These are phyloP conservation scores for Stereocaulon alpinum DNA, from an alignment of 495 filamentous ascomycete genomes.

Conservation along the genomic window DNA sequence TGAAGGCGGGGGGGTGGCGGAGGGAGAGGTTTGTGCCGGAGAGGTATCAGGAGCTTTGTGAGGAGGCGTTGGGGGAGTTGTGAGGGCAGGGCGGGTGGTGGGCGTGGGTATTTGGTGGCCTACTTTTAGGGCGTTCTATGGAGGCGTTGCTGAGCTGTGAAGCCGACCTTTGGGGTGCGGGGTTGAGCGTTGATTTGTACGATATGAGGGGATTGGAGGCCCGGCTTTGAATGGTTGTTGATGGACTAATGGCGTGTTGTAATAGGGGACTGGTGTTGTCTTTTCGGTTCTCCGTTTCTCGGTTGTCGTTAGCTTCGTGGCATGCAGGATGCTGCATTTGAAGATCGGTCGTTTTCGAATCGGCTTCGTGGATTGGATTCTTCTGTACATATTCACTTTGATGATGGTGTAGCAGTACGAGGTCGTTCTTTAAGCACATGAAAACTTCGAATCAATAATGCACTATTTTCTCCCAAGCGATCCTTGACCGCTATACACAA, in stretches of 20 bases:
- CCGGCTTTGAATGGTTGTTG: too few species aligned
- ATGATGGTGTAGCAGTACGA: background rate
- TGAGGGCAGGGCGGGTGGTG: background rate
- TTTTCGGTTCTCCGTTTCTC: too few species aligned
- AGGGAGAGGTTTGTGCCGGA: constrained; percentile 20
- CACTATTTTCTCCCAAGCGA: background rate
- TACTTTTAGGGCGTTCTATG: too few species aligned
- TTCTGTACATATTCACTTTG: background rate
- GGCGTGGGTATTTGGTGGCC: background rate
- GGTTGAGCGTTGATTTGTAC: too few species aligned
- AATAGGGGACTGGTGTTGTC: too few species aligned
- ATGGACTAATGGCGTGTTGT: too few species aligned
- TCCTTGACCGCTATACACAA: background rate
- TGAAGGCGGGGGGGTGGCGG: constrained; percentile 20
- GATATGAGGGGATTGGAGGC: too few species aligned
- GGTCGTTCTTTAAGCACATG: too few species aligned
- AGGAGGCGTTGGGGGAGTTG: constrained; percentile 17
- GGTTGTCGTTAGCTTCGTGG: background rate
- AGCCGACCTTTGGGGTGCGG: too few species aligned
- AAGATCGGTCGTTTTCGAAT: background rate
- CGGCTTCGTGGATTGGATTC: background rate
- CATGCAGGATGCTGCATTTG: too few species aligned
- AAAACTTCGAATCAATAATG: background rate
- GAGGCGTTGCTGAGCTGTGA: too few species aligned
- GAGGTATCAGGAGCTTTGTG: constrained; percentile 22